Conservation (phyloP, 768 basidiomycete species). For the Albatrellus ellisii region DNA sequence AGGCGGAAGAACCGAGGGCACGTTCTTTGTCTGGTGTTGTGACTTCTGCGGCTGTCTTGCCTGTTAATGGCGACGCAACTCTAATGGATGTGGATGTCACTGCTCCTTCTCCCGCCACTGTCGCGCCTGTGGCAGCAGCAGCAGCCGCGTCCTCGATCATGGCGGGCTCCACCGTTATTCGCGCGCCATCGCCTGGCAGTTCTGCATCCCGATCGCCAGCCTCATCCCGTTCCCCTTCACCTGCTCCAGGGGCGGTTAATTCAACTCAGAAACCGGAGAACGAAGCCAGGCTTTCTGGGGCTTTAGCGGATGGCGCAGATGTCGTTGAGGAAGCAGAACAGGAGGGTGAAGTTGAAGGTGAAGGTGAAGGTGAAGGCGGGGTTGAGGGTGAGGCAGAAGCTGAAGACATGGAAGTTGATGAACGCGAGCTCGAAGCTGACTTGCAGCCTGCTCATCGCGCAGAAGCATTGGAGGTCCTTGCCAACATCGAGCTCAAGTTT, state of each 20-base stretch:
- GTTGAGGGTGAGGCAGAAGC: conserved; percentile 11
- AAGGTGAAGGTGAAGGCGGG: conserved; percentile 8
- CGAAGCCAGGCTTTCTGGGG: too few species aligned
- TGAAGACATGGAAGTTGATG: conserved; percentile 18
- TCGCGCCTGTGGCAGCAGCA: conserved; percentile 21
- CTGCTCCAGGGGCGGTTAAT: not conserved
- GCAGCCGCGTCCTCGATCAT: conserved; percentile 36
- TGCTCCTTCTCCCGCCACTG: conserved; percentile 1
- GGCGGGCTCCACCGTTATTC: conserved; percentile 28
- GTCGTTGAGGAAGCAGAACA: not conserved
- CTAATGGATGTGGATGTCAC: conserved; percentile 1
- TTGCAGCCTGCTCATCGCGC: conserved; percentile 71
- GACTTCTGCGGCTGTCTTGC: conserved; percentile 5
- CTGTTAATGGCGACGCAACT: conserved; percentile 5
- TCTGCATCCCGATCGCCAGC: conserved; percentile 29
- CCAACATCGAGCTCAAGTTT: conserved; percentile 87
- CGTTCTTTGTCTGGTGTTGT: conserved; percentile 8
- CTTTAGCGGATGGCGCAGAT: not conserved
- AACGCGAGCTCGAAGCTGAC: conserved; percentile 47
- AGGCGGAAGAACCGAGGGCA: conserved; percentile 4
- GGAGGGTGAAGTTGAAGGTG: conserved; percentile 13
- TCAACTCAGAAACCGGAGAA: not conserved
- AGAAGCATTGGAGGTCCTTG: conserved; percentile 80
- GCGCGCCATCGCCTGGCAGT: conserved; percentile 25
- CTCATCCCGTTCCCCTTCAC: conserved; percentile 8